Evolutionary conservation across 306 rosid genomes (phyloP).

Genomic region (Malus domestica): DNA sequence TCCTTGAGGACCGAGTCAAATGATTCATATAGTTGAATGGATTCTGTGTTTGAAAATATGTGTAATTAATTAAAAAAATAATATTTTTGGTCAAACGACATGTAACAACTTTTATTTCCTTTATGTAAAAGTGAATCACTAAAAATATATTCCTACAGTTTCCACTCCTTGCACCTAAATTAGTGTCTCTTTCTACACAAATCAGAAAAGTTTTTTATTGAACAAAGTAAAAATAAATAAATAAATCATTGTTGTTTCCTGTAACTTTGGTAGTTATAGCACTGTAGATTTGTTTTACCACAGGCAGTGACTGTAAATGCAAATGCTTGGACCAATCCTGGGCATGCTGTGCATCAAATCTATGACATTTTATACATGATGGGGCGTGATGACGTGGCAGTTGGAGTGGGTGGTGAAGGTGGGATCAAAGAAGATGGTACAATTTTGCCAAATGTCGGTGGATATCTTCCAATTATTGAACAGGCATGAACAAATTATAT

Average conservation of each 20-base stretch:
- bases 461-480: slow-evolving; percentile 83
- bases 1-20: background rate
- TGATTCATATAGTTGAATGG: background rate
- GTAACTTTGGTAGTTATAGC: background rate
- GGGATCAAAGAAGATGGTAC: slow-evolving; percentile 69
- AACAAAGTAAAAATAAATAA: background rate
- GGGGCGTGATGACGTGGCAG: slow-evolving; percentile 75
- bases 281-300: slow-evolving; percentile 2
- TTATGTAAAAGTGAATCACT: background rate
- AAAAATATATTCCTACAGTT: background rate
- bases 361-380: slow-evolving; percentile 89
- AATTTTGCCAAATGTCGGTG: slow-evolving; percentile 77
- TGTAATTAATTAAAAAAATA: background rate
- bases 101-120: background rate
- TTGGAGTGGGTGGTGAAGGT: slow-evolving; percentile 96
- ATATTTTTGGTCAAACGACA: slow-evolving; percentile 13
- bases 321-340: slow-evolving; percentile 85
- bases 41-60: background rate
- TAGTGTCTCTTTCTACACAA: background rate
- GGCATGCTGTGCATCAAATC: slow-evolving; percentile 85
- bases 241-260: background rate
- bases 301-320: slow-evolving; percentile 67
- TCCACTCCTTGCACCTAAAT: background rate
- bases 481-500: slow-evolving; percentile 39
- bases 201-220: no score